Evolutionary conservation across 2,329 filamentous ascomycete species (phyloP).

Genomic region (Cladosporium oxysporum): DNA sequence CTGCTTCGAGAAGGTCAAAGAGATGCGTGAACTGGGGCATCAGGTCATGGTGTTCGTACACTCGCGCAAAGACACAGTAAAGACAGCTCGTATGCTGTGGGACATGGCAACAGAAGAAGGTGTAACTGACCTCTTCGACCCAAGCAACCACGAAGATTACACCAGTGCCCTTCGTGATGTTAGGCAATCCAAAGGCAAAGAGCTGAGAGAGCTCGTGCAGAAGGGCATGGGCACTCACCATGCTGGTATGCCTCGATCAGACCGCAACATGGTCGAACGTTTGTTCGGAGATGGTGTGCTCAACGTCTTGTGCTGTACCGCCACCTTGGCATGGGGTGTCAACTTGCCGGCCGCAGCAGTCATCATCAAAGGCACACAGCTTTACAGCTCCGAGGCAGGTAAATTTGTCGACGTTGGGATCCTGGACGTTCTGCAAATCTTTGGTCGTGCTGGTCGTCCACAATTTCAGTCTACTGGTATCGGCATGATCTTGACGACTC

Average conservation of each 20-base stretch:
- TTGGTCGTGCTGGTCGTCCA: conserved; percentile 94
- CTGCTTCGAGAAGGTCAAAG: conserved; percentile 89
- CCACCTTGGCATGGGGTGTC: conserved; percentile 97
- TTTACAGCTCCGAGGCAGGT: conserved; percentile 94
- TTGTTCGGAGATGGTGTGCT: conserved; percentile 90
- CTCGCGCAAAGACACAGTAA: conserved; percentile 88
- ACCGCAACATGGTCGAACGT: conserved; percentile 92
- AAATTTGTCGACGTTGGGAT: conserved; percentile 97
- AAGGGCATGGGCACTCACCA: conserved; percentile 96
- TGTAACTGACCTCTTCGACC: conserved; percentile 80
- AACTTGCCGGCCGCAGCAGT: conserved; percentile 96
- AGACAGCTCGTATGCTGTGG: conserved; percentile 80
- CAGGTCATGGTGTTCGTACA: conserved; percentile 99
- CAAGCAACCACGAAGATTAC: conserved; percentile 74
- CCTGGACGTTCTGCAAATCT: conserved; percentile 94
- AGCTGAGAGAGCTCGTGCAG: conserved; percentile 83
- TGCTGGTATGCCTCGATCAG: conserved; percentile 91
- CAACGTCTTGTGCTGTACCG: conserved; percentile 96
- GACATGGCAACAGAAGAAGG: conserved; percentile 83
- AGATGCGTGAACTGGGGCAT: conserved; percentile 89
- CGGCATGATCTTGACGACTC: conserved; percentile 95
- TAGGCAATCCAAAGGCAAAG: conserved; percentile 79
- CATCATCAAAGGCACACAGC: conserved; percentile 95
- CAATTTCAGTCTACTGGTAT: conserved; percentile 98
- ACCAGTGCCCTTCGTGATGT: conserved; percentile 79